A percentile compares a stretch with the other conserved stretches of the same genome.
These are phyloP conservation scores for Maudiozyma barnettii DNA, from an alignment of 805 yeast genomes.

Conservation along the genomic window DNA sequence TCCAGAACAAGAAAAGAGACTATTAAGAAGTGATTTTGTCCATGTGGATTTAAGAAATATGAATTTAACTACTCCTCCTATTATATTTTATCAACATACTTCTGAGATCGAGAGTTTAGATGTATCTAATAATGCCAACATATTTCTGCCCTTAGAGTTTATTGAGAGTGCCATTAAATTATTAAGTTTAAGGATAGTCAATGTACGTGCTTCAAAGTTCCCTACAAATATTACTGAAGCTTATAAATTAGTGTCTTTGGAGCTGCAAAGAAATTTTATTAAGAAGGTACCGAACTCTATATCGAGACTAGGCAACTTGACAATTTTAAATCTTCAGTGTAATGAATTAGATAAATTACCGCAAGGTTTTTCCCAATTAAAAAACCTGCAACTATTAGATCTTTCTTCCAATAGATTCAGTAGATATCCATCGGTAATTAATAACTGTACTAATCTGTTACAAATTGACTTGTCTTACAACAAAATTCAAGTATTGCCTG, in stretches of 20 bases:
- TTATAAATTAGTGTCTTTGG: slow-evolving; percentile 52
- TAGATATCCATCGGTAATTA: slow-evolving; percentile 55
- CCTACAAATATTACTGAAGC: slow-evolving; percentile 70
- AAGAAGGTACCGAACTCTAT: slow-evolving; percentile 51
- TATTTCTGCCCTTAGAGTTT: slow-evolving; percentile 74
- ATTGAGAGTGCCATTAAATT: slow-evolving; percentile 72
- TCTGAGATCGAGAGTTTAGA: slow-evolving; percentile 73
- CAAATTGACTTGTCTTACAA: slow-evolving; percentile 80
- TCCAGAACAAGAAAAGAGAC: slow-evolving; percentile 60
- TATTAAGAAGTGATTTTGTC: slow-evolving; percentile 49
- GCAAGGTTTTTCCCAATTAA: slow-evolving; percentile 44
- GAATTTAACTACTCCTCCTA: slow-evolving; percentile 77
- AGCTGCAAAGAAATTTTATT: slow-evolving; percentile 71
- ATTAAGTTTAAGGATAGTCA: slow-evolving; percentile 54
- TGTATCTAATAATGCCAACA: slow-evolving; percentile 79
- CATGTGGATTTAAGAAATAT: slow-evolving; percentile 65
- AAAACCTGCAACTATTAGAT: slow-evolving; percentile 51
- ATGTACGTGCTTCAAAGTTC: slow-evolving; percentile 63
- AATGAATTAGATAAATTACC: slow-evolving; percentile 64
- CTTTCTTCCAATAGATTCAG: slow-evolving; percentile 69
- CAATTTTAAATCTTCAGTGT: slow-evolving; percentile 59
- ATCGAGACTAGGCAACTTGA: slow-evolving; percentile 43
- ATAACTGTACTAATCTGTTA: slow-evolving; percentile 45
- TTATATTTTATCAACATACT: slow-evolving; percentile 68
- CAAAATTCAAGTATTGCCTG: slow-evolving; percentile 52